A percentile compares a stretch with the other conserved stretches of the same genome.
These are phyloP conservation scores for Adansonia rubrostipa DNA, from an alignment of 441 rosid species.

Conservation along the genomic window DNA sequence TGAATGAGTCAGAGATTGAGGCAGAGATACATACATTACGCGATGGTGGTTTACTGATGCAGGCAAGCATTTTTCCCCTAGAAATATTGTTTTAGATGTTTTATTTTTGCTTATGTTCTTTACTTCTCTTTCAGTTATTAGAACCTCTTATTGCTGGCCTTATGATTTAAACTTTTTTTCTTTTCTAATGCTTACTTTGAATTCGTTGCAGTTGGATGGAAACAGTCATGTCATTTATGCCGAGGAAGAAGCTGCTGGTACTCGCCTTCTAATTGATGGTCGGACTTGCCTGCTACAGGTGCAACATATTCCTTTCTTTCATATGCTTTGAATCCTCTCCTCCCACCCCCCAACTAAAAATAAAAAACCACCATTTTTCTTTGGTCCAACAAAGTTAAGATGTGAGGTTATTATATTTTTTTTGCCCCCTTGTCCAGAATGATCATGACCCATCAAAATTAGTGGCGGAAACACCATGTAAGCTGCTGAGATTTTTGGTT, in stretches of 20 bases:
- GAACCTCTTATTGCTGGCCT: background rate
- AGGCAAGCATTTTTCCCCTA: constrained; percentile 62
- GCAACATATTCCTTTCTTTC: constrained; percentile 22
- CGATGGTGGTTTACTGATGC: constrained; percentile 99
- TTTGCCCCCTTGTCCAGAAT: constrained; percentile 49
- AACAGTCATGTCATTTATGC: constrained; percentile 99
- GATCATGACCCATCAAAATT: constrained; percentile 99
- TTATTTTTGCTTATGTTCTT: constrained; percentile 5
- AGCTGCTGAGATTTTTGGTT: constrained; percentile 91
- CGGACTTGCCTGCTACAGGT: constrained; percentile 99
- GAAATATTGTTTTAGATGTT: constrained; percentile 22
- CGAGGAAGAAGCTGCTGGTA: constrained; percentile 99
- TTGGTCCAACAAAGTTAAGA: background rate
- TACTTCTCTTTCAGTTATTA: constrained; percentile 6
- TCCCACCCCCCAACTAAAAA: too few species aligned
- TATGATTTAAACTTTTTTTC: background rate
- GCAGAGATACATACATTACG: constrained; percentile 99
- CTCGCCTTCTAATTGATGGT: constrained; percentile 99
- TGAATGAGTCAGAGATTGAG: constrained; percentile 93
- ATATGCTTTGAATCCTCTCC: background rate
- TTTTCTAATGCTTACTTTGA: constrained; percentile 25
- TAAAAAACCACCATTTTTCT: background rate
- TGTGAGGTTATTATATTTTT: constrained; percentile 33
- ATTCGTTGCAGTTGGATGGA: constrained; percentile 83
- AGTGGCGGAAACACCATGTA: constrained; percentile 99